Conservation (phyloP, 805 yeast species). For the Hanseniaspora osmophila region DNA sequence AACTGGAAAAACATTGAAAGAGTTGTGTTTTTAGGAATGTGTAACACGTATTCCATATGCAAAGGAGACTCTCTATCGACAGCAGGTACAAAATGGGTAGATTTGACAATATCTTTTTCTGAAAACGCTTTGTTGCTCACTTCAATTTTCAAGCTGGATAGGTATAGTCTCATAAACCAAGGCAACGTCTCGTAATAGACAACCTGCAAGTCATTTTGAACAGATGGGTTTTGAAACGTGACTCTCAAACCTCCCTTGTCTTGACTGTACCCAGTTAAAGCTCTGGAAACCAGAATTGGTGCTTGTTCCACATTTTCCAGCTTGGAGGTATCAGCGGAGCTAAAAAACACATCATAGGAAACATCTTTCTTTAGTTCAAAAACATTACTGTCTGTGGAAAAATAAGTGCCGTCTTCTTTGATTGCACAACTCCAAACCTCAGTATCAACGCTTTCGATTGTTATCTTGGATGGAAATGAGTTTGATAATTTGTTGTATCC, state of each 20-base stretch:
- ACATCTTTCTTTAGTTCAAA: slow-evolving; percentile 19
- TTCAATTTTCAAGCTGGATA: slow-evolving; percentile 47
- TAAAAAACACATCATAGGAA: slow-evolving; percentile 17
- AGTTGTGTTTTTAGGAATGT: slow-evolving; percentile 49
- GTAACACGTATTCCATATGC: slow-evolving; percentile 56
- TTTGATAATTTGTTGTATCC: slow-evolving; percentile 52
- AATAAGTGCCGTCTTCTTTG: slow-evolving; percentile 16
- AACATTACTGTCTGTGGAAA: slow-evolving; percentile 24
- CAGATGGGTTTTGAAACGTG: slow-evolving; percentile 54
- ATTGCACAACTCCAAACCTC: slow-evolving; percentile 34
- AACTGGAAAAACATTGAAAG: slow-evolving; percentile 59
- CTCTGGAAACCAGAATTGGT: slow-evolving; percentile 64
- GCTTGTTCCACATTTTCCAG: slow-evolving; percentile 28
- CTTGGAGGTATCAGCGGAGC: slow-evolving; percentile 22
- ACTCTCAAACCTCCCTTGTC: slow-evolving; percentile 82
- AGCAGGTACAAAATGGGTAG: slow-evolving; percentile 60
- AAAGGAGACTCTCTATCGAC: slow-evolving; percentile 69
- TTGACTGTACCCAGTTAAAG: slow-evolving; percentile 83
- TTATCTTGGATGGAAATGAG: slow-evolving; percentile 22
- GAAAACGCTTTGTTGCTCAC: not conserved
- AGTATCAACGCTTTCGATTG: slow-evolving; percentile 31
- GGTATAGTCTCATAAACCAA: slow-evolving; percentile 78
- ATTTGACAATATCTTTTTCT: slow-evolving; percentile 26
- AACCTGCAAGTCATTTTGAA: slow-evolving; percentile 30
- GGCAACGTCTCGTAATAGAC: slow-evolving; percentile 74